Evolutionary conservation across 305 asterid species (phyloP), one percentile per base, ranked within the genome.

Genomic region (Fraxinus latifolia): DNA sequence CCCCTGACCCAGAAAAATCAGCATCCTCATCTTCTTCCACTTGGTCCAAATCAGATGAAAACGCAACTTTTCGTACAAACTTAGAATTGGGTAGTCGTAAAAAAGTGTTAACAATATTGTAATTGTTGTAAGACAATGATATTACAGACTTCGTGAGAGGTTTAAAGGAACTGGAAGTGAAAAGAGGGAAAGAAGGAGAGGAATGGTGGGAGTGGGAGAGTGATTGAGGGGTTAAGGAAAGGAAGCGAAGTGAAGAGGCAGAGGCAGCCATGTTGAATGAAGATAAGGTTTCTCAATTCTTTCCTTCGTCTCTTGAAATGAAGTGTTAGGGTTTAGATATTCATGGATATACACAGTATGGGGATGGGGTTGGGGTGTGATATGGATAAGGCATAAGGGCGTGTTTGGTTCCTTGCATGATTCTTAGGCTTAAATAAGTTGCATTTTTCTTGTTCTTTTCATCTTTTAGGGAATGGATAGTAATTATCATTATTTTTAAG

Each of bases 31-130:
- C 83, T 50, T 65, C 86, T 32, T 39, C 79, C 29, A 84, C 77
- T 25, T 87, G 90, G 42, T 90, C 93, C 83, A 90, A 70, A 37
- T 91, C 98, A 1, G 97, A 90, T 2, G 96, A 88, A 68, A 92
- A 58, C 0, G 97, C 90, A 3, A 90, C 94, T 47, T 83, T 85
- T 12, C 89, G 60, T 3, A 85, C 79, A 14, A 91, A 85, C 74
- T 65, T 83, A 78, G 90, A 84, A 77, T 80, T 21, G 31, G 68
- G 9, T 79, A 44, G 80, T 1, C 77, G 23, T 72, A 71, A 65
- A 27, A 9, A 72, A 78, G 27, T 29, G 79, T 82, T 2, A 67
- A 53, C 3, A 12, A 19, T 23, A 80, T 68, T 27, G 83, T 58
- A 2, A 11, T 83, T 36, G 4, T 58, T 5, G 53, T 87, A 55